Conservation (phyloP, 495 filamentous ascomycete species). For the Penicillium antarcticum region DNA sequence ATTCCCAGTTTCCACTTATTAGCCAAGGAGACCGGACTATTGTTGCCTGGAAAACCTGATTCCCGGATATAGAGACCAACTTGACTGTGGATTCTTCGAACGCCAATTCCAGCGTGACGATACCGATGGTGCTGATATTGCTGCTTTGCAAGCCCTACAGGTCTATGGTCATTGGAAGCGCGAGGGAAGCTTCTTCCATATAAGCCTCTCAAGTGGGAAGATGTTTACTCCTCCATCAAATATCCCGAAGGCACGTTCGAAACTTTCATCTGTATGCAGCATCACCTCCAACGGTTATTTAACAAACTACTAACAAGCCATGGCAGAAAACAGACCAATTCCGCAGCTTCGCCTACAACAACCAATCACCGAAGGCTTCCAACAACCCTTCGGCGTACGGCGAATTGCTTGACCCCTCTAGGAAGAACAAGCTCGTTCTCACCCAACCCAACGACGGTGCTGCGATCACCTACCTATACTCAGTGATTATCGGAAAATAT, state of each 20-base stretch:
- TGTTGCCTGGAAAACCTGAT: not conserved
- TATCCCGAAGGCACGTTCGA: not conserved
- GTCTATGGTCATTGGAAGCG: not conserved
- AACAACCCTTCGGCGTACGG: not conserved
- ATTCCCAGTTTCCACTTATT: not conserved
- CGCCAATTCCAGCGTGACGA: not conserved
- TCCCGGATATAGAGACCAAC: not conserved
- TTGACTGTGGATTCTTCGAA: slow-evolving; percentile 2
- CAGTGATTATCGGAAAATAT: not conserved
- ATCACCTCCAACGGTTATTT: not conserved
- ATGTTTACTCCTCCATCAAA: not conserved
- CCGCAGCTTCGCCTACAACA: not conserved
- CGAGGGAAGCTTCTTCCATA: not conserved
- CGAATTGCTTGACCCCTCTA: not conserved
- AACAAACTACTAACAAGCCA: not conserved
- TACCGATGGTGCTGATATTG: not conserved
- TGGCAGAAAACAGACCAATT: not conserved
- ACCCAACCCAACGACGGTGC: not conserved
- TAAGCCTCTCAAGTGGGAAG: not conserved
- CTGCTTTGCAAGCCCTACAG: not conserved
- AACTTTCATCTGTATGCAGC: not conserved
- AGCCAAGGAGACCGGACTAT: not conserved
- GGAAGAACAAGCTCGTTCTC: not conserved
- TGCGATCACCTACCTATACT: not conserved
- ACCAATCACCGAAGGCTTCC: not conserved